Evolutionary conservation across 208 protist genomes (phyloP).

Genomic region (Leishmania aethiopica): DNA sequence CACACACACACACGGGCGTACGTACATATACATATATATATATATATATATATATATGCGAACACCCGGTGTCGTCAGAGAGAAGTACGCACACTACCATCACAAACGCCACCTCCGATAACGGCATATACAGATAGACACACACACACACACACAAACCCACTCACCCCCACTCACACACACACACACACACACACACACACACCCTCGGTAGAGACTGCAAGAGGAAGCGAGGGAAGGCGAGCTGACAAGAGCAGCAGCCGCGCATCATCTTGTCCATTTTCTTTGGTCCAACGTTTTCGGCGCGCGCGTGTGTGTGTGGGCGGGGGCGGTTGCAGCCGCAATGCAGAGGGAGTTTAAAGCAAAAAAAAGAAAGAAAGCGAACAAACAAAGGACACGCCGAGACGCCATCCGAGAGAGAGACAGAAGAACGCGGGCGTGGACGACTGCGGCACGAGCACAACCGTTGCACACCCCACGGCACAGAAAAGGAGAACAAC

Average conservation of each 20-base stretch:
- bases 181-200: not conserved
- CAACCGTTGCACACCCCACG: not conserved
- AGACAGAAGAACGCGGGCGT: not conserved
- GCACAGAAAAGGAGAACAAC: not conserved
- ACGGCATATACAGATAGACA: not conserved
- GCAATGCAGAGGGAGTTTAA: not conserved
- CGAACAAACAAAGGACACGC: not conserved
- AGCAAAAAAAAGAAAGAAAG: not conserved
- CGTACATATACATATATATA: conserved; percentile 1
- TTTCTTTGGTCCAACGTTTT: not conserved
- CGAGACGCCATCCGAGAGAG: no score
- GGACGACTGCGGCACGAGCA: not conserved
- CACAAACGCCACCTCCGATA: not conserved
- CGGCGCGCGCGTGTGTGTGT: not conserved
- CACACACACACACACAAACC: not conserved
- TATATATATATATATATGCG: not conserved
- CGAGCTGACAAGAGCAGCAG: not conserved
- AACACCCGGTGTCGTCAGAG: not conserved
- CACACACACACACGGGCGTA: conserved; percentile 1
- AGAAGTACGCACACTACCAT: not conserved
- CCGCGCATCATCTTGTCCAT: not conserved
- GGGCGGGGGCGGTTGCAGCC: no score
- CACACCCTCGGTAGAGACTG: not conserved
- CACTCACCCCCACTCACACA: not conserved
- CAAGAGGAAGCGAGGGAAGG: not conserved